These are phyloP conservation scores for Dissophora ornata DNA, from an alignment of 192 early-diverging fungal species.

Conservation along the genomic window DNA sequence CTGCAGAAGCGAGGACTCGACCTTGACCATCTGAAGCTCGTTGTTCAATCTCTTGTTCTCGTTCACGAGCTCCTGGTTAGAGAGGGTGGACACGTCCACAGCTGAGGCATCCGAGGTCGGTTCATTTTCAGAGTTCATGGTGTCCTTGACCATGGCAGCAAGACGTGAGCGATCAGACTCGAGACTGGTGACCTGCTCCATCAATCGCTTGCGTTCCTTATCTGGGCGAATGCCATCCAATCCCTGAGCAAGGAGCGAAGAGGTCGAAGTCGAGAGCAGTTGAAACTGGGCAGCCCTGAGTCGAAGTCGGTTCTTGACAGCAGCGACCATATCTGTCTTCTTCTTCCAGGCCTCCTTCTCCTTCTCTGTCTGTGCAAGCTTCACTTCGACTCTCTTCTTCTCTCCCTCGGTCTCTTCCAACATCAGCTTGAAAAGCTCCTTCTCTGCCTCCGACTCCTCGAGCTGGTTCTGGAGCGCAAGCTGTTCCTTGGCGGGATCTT, in stretches of 20 bases:
- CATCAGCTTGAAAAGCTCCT: slow-evolving; percentile 50
- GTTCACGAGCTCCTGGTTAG: slow-evolving; percentile 27
- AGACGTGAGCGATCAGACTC: slow-evolving; percentile 44
- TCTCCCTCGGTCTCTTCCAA: slow-evolving; percentile 42
- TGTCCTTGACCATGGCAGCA: slow-evolving; percentile 45
- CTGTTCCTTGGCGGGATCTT: slow-evolving; percentile 40
- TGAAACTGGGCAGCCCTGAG: slow-evolving; percentile 37
- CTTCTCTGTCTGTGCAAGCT: slow-evolving; percentile 21
- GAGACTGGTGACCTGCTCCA: slow-evolving; percentile 34
- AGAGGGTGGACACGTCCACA: slow-evolving; percentile 8
- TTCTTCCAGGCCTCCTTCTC: slow-evolving; percentile 33
- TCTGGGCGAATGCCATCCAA: slow-evolving; percentile 27
- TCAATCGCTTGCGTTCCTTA: slow-evolving; percentile 30
- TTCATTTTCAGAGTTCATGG: slow-evolving; percentile 15
- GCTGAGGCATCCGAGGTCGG: not conserved
- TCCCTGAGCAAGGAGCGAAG: slow-evolving; percentile 17
- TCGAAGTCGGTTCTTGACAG: slow-evolving; percentile 31
- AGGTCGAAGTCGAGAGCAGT: slow-evolving; percentile 40
- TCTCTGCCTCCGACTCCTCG: slow-evolving; percentile 44
- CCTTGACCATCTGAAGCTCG: slow-evolving; percentile 38
- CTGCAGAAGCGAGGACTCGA: slow-evolving; percentile 29
- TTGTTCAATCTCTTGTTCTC: slow-evolving; percentile 30
- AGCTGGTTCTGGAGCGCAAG: slow-evolving; percentile 29
- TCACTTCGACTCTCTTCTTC: slow-evolving; percentile 41
- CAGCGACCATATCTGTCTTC: slow-evolving; percentile 14